These are phyloP conservation scores for Begonia masoniana DNA, from an alignment of 306 rosid species.

Conservation along the genomic window DNA sequence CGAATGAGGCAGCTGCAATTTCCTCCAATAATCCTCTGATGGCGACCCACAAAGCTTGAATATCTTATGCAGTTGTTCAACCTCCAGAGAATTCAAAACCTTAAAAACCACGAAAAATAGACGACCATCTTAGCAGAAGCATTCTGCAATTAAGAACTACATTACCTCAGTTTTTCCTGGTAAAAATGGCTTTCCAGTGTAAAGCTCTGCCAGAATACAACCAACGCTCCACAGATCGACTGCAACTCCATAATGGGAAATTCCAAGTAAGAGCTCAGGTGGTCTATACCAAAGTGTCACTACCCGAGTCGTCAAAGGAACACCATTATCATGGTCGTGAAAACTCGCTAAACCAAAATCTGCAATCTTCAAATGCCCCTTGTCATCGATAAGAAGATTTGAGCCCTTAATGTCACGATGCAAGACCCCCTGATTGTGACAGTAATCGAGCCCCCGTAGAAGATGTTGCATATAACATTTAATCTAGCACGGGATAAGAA, in stretches of 20 bases:
- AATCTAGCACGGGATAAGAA: constrained; percentile 29
- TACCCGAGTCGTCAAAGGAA: constrained; percentile 76
- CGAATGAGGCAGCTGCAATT: constrained; percentile 41
- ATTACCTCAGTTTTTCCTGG: constrained; percentile 42
- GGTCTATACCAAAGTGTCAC: constrained; percentile 97
- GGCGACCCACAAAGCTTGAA: constrained; percentile 99
- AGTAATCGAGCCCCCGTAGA: constrained; percentile 77
- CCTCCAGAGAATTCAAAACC: constrained; percentile 28
- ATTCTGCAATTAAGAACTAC: constrained; percentile 17
- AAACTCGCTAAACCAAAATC: constrained; percentile 89
- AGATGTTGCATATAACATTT: constrained; percentile 93
- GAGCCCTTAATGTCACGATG: constrained; percentile 99
- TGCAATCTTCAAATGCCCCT: constrained; percentile 80
- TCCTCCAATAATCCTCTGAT: constrained; percentile 70
- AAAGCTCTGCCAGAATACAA: constrained; percentile 88
- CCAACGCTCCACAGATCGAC: constrained; percentile 96
- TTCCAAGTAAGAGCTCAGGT: constrained; percentile 91
- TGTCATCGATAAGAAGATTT: constrained; percentile 74
- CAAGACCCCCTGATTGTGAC: constrained; percentile 77
- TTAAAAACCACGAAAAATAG: not conserved
- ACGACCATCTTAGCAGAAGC: too few species aligned
- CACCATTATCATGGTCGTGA: constrained; percentile 43
- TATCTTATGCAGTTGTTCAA: constrained; percentile 87
- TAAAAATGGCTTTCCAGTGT: constrained; percentile 73
- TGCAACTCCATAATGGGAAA: constrained; percentile 70